Base-by-base conservation (phyloP, 306 rosid species). In the Glycine soja region DNA sequence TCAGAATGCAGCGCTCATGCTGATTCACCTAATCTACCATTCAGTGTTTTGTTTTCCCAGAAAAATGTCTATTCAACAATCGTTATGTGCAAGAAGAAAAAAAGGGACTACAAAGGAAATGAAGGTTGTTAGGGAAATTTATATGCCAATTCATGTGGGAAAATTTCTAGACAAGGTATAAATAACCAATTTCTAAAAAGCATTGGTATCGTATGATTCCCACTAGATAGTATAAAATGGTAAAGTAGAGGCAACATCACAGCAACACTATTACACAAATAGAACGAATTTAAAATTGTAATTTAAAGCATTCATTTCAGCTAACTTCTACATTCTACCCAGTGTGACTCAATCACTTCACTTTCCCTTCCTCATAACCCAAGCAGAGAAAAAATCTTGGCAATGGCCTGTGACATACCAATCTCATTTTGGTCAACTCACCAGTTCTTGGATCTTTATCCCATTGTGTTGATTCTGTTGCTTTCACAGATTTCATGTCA, bases 371-470 rank as follows among this genome's bases (percentile, higher is more conserved):
- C 77, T 80, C 81, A 70, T 67, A 83, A 40, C 91, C 96, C 85
- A 91, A 63, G 70, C 97, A 93, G 42, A 84, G 87, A 38, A 84
- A 72, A 70, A 76, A 18, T 65, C 87, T 86, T 34, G 78, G 68
- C 57, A 80, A 13, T 70, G 88, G 91, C 69, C 73, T 86, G 74
- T 86, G 87, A 45, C 82, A 82, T 4, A 82, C 68, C 63, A 88
- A 2, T 32, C 87, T 78, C 87, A 65, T 83, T 76, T 77, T 82
- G 62, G 63, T 74, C 46, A 79, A 70, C 70, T 88, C 69, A 36
- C 87, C 40, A 52, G 46, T 72, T 70, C 19, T 81, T 64, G 78
- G 67, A 74, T 82, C 84, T 74, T 64, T 67, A 24, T 70, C 62
- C 76, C 77, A 32, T 11, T 70, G 67, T 14, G 70, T 54, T 78